Conservation (phyloP, 2,329 filamentous ascomycete genomes). For the Alternaria gaisen region DNA sequence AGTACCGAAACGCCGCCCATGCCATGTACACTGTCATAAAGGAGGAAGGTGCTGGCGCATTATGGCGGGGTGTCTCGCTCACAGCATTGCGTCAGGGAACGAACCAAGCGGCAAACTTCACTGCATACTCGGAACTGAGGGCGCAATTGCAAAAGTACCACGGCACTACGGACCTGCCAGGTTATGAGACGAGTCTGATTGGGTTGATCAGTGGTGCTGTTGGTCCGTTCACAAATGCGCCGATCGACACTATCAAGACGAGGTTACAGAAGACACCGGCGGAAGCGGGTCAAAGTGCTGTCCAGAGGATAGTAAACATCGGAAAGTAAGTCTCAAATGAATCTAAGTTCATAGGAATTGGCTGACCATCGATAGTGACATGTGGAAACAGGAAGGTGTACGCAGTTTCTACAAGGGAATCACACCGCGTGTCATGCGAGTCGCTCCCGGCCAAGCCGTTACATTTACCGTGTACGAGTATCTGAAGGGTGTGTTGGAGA, state of each 20-base stretch:
- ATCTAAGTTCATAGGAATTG: not conserved
- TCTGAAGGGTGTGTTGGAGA: conserved; percentile 60
- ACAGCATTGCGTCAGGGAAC: conserved; percentile 94
- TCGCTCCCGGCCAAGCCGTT: conserved; percentile 90
- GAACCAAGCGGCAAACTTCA: conserved; percentile 97
- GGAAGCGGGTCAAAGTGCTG: conserved; percentile 79
- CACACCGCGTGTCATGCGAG: conserved; percentile 95
- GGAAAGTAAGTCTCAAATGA: conserved; percentile 57
- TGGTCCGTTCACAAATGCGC: conserved; percentile 94
- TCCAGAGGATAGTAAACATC: conserved; percentile 80
- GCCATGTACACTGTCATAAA: conserved; percentile 85
- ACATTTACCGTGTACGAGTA: conserved; percentile 70
- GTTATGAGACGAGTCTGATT: conserved; percentile 90
- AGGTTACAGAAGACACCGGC: conserved; percentile 89
- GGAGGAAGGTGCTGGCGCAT: conserved; percentile 86
- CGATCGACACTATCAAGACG: conserved; percentile 99
- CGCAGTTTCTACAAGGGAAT: conserved; percentile 99
- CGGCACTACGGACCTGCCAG: conserved; percentile 77
- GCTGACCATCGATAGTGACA: conserved; percentile 48
- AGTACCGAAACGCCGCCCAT: conserved; percentile 93
- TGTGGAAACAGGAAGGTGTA: conserved; percentile 84
- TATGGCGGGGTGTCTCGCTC: conserved; percentile 93
- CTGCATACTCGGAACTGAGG: conserved; percentile 95
- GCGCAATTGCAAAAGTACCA: conserved; percentile 76
- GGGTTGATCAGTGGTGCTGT: conserved; percentile 92